Evolutionary conservation across 768 basidiomycete genomes (phyloP), one percentile per base, ranked within the genome.

Genomic region (Lepiota venenata): DNA sequence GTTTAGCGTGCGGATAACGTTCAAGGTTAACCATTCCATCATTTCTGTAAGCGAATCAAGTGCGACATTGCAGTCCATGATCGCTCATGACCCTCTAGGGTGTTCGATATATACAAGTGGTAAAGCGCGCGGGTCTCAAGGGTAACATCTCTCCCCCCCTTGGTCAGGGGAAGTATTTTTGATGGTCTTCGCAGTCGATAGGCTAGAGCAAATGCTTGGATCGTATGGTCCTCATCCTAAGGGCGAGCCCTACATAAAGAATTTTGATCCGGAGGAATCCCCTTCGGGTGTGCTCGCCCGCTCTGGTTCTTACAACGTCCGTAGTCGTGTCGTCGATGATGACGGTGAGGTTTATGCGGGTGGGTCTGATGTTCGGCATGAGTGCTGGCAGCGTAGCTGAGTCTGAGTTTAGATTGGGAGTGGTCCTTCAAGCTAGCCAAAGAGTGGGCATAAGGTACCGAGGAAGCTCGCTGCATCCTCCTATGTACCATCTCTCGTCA

Each of bases 341-440:
- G 95, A 98, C 60, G 82, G 82, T 4, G 78, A 79, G 47, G 75
- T 93, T 37, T 94, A 87, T 67, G 84, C 87, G 58, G 85, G 91
- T 91, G 66, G 41, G 84, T 71, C 8, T 32, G 22, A 25, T 44
- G 27, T 16, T 47, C 32, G n/a, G 27, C 32, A 44, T 2, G 29
- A 29, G 7, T 5, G 29, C n/a, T 10, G 18, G 5, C 15, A n/a
- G 44, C 36, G 22, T 40, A 59, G 9, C 58, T 38, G 38, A 15
- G 27, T 20, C 3, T 22, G 44, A 46, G 25, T 18, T 6, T 56
- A 87, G 91, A 92, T 60, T 92, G 86, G 74, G 83, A 88, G 57
- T 98, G 95, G 95, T 70, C 66, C 21, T 97, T 98, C 80, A 96
- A 93, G 69, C 79, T 98, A 56, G 84, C 78, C 41, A 96, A 96